A percentile compares a stretch with the other conserved stretches of the same genome.
phyloP scores from a whole-genome alignment of 2,329 filamentous ascomycete species.

The Fusarium odoratissimum region DNA sequence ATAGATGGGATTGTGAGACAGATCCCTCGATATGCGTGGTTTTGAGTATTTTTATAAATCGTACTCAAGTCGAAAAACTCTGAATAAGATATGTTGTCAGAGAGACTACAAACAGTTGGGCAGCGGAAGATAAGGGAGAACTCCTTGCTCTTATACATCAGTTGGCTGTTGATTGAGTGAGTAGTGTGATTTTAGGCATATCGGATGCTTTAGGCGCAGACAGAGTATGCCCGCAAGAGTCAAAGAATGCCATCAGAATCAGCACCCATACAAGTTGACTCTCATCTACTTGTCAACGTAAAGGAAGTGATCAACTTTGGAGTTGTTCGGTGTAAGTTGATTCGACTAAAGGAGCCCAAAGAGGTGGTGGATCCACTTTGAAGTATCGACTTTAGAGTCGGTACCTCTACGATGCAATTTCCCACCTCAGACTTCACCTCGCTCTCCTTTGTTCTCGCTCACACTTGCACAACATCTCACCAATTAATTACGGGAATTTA shows the following conservation, averaged over 20 bases:
- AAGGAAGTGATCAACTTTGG: conserved; percentile 9
- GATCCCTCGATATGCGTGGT: neutral
- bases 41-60: neutral
- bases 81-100: neutral
- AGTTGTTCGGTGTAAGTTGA: conserved; percentile 23
- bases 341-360: conserved; percentile 16
- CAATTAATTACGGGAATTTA: neutral
- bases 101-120: too few species aligned
- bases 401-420: conserved; percentile 5
- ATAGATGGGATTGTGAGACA: neutral
- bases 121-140: neutral
- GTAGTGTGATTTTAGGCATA: neutral
- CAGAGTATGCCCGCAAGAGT: neutral
- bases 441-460: conserved; percentile 3
- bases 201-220: neutral
- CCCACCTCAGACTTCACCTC: neutral
- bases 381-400: neutral
- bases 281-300: neutral
- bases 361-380: conserved; percentile 21
- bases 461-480: neutral
- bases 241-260: neutral
- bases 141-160: neutral
- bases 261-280: neutral
- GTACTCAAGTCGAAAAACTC: neutral
- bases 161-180: neutral